These are phyloP conservation scores for Chaetomium cochliodes DNA, from an alignment of 495 filamentous ascomycete species.

Conservation along the genomic window DNA sequence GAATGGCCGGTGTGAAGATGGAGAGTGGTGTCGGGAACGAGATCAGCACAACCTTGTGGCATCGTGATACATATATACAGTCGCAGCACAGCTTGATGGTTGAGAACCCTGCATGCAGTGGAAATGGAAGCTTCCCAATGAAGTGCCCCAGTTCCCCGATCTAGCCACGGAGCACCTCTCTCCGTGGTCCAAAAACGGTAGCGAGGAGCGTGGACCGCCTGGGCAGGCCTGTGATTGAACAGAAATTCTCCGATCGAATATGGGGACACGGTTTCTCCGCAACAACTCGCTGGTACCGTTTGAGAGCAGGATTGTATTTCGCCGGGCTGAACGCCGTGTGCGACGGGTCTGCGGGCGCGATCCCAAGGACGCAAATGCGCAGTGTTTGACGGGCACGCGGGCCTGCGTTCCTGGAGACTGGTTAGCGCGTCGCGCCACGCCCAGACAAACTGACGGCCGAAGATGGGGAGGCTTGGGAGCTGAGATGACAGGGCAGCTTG, in stretches of 20 bases:
- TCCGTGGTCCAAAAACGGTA: conserved; percentile 32
- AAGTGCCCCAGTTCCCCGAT: conserved; percentile 11
- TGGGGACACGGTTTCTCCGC: conserved; percentile 14
- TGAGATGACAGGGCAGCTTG: too few species aligned
- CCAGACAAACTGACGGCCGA: too few species aligned
- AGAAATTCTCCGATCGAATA: conserved; percentile 25
- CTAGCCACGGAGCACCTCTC: conserved; percentile 25
- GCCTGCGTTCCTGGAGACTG: conserved; percentile 17
- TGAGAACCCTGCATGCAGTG: neutral
- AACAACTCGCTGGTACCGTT: conserved; percentile 14
- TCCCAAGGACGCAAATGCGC: neutral
- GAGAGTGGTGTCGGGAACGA: conserved; percentile 13
- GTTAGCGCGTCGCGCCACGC: too few species aligned
- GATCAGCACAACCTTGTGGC: neutral
- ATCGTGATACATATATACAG: conserved; percentile 10
- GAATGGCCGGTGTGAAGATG: neutral
- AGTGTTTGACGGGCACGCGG: conserved; percentile 17
- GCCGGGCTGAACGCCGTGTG: conserved; percentile 2
- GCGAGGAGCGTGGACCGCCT: conserved; percentile 22
- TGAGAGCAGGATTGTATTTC: conserved; percentile 14
- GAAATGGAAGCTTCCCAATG: conserved; percentile 5
- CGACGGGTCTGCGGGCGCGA: conserved; percentile 4
- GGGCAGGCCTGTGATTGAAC: conserved; percentile 19
- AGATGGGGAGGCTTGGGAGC: too few species aligned
- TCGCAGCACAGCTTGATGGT: neutral